A percentile compares a stretch with the other conserved stretches of the same genome.
These are phyloP conservation scores for Ceratobasidium sp. DNA, from an alignment of 1,284 basidiomycete genomes.

Conservation along the genomic window DNA sequence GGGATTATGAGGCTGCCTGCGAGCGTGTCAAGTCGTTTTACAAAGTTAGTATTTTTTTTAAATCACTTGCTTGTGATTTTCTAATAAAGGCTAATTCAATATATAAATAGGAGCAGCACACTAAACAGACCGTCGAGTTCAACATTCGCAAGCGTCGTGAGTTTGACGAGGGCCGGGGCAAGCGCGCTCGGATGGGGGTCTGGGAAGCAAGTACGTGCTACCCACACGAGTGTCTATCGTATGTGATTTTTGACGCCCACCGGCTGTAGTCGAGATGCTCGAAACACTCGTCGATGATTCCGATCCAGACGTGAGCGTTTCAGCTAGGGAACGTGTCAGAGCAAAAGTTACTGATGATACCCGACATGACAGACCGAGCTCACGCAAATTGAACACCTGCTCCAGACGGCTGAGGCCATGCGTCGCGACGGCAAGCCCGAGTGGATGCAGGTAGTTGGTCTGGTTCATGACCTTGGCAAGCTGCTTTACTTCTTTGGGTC, in stretches of 20 bases:
- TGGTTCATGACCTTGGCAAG: conserved; percentile 90
- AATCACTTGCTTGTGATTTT: too few relatives aligned
- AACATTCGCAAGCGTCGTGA: conserved; percentile 81
- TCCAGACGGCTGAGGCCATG: conserved; percentile 93
- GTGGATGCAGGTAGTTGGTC: conserved; percentile 84
- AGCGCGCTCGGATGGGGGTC: conserved; percentile 74
- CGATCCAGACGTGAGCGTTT: conserved; percentile 76
- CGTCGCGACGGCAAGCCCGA: conserved; percentile 88
- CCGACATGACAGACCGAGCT: conserved; percentile 66
- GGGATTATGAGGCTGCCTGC: conserved; percentile 68
- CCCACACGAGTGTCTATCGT: not conserved
- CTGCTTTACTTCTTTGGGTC: conserved; percentile 83
- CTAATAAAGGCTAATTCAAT: too few relatives aligned
- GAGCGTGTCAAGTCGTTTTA: conserved; percentile 90
- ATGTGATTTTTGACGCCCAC: conserved; percentile 1
- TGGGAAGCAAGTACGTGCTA: conserved; percentile 77
- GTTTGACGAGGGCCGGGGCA: conserved; percentile 66
- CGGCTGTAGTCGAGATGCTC: conserved; percentile 72
- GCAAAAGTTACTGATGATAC: not conserved
- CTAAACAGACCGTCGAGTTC: conserved; percentile 88
- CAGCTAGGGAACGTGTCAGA: not conserved
- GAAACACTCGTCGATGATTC: conserved; percentile 90
- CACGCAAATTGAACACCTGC: conserved; percentile 89
- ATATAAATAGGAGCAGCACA: conserved; percentile 51
- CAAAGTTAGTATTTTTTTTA: conserved; percentile 57